Conservation (phyloP, 768 basidiomycete species). For the Trametes coccinea region DNA sequence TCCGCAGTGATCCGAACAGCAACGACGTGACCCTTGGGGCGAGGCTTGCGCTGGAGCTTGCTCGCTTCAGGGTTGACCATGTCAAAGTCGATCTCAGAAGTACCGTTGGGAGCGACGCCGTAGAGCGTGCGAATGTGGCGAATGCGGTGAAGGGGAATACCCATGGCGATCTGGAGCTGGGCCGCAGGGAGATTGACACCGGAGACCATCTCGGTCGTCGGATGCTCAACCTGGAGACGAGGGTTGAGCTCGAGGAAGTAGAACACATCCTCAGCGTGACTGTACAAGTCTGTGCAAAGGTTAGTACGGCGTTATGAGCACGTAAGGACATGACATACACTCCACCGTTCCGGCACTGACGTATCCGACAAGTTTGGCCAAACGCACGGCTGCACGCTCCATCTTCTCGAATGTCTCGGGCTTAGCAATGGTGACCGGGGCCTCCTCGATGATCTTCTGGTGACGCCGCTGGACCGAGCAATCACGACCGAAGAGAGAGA, state of each 20-base stretch:
- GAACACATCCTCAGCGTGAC: slow-evolving; percentile 89
- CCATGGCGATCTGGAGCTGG: slow-evolving; percentile 98
- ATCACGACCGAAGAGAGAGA: slow-evolving; percentile 98
- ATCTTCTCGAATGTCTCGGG: slow-evolving; percentile 92
- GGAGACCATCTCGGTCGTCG: slow-evolving; percentile 99
- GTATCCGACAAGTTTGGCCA: slow-evolving; percentile 99
- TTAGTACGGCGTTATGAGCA: background rate
- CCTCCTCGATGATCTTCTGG: slow-evolving; percentile 99
- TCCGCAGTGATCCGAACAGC: slow-evolving; percentile 99
- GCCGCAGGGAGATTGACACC: slow-evolving; percentile 98
- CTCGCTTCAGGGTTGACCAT: slow-evolving; percentile 87
- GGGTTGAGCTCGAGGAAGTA: slow-evolving; percentile 99
- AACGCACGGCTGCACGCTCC: slow-evolving; percentile 98
- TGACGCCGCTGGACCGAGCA: slow-evolving; percentile 99
- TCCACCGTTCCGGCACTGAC: slow-evolving; percentile 99
- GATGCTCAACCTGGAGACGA: slow-evolving; percentile 99
- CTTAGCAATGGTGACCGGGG: slow-evolving; percentile 95
- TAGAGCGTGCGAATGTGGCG: slow-evolving; percentile 95
- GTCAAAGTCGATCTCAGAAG: slow-evolving; percentile 96
- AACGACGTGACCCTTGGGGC: slow-evolving; percentile 97
- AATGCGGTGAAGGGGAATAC: slow-evolving; percentile 92
- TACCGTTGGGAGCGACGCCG: slow-evolving; percentile 86
- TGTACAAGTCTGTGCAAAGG: slow-evolving; percentile 76
- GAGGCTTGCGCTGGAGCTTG: slow-evolving; percentile 89
- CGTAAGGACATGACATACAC: slow-evolving; percentile 49